Base-by-base conservation (phyloP, 495 filamentous ascomycete genomes). In the Neurospora intermedia region DNA sequence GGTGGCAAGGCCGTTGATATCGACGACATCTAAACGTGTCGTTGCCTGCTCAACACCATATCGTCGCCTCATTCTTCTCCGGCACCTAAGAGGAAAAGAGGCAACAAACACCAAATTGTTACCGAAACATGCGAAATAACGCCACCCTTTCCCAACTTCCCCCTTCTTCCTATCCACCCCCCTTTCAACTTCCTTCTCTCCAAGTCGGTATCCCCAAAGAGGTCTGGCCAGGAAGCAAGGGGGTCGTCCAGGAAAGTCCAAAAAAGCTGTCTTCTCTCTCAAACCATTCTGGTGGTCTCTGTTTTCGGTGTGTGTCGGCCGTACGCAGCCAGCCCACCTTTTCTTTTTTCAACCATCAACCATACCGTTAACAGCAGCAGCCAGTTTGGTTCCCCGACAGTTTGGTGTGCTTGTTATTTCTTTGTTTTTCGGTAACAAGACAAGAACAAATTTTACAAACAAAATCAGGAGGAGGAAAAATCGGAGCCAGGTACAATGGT, bases 1-100 rank as follows among this genome's bases (percentile, higher is more conserved):
- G 86, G 86, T 69, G 84, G 80, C 76, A 88, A 88, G 81, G 90
- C 91, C 62, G 85, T 93, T 75, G 90, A 92, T 77, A 88, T 93
- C 76, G 91, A 93, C 82, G 90, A 93, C 76, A 92, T 93, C 77
- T 93, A 80, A 79, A 73, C 23, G 18, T 31, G 15, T 27, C 27
- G 69, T 62, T 69, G 31, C 38, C 38, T 43, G 27, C 31, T 6
- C 69, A 70, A 31, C 40, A 45, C 41, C 48, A 42, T 62, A n/a
- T 69, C 69, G 31, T 40, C 71, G 43, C 42, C 46, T 35, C 46
- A 6, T 42, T 40, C 40, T 38, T 39, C 35, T 54, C 35, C 35
- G 16, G 43, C 45, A 69, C 42, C 20, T 42, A 66, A 18, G 54
- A 66, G 0, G 13, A 66, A 66, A 1, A 2, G 54, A 2, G 15